phyloP scores from a whole-genome alignment of 2,329 filamentous ascomycete genomes.

The Teratosphaeria gauchensis region DNA sequence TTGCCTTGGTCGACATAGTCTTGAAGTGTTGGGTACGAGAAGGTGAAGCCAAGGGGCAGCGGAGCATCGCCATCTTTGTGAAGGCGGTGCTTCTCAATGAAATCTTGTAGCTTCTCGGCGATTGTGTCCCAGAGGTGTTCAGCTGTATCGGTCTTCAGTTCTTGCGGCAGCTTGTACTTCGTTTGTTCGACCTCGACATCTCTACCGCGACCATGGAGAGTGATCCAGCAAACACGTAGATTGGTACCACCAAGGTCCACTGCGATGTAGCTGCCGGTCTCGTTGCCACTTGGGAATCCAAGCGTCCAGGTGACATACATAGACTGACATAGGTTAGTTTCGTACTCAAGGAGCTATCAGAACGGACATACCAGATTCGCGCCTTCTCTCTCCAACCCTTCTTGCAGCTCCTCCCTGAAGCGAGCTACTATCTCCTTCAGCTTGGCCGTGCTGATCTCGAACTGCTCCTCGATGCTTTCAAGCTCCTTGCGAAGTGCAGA shows the following conservation, averaged over 20 bases:
- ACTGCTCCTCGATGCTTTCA: conserved; percentile 66
- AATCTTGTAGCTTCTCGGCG: conserved; percentile 85
- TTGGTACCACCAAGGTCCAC: conserved; percentile 97
- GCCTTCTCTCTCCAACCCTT: conserved; percentile 40
- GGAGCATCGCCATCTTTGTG: conserved; percentile 52
- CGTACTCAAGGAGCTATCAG: not conserved
- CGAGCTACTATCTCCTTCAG: conserved; percentile 79
- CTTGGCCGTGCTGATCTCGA: conserved; percentile 63
- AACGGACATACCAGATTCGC: conserved; percentile 2
- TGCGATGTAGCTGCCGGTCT: conserved; percentile 79
- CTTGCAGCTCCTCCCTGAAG: conserved; percentile 74
- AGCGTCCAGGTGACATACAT: conserved; percentile 99
- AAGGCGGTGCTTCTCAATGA: conserved; percentile 74
- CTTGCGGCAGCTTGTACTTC: conserved; percentile 91
- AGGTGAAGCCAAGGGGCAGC: conserved; percentile 84
- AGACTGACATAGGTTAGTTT: conserved; percentile 49
- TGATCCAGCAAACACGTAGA: conserved; percentile 88
- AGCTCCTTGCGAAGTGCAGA: conserved; percentile 63
- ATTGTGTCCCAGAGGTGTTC: conserved; percentile 95
- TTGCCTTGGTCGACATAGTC: conserved; percentile 89
- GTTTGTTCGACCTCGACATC: conserved; percentile 95
- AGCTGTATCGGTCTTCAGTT: conserved; percentile 75
- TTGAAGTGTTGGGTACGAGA: conserved; percentile 90
- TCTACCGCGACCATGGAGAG: conserved; percentile 74
- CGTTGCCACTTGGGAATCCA: conserved; percentile 76